Evolutionary conservation across 371 early-diverging fungal genomes (phyloP).

Genomic region (Blakeslea trispora): DNA sequence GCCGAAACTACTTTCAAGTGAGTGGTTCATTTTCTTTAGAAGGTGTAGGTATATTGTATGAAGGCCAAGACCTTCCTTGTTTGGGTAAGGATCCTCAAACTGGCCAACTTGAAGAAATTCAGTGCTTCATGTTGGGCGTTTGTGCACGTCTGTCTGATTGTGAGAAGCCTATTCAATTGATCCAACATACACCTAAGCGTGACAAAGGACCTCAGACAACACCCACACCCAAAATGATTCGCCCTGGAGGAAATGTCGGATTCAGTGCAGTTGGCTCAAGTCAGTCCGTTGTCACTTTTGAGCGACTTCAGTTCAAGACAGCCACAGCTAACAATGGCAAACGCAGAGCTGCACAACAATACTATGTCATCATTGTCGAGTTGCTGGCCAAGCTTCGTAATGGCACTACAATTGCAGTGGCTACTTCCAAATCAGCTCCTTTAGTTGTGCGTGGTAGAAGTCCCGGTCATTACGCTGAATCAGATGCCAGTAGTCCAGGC

Average conservation of each 20-base stretch:
- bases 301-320: slow-evolving; percentile 91
- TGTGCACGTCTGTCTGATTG: slow-evolving; percentile 57
- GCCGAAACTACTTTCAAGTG: slow-evolving; percentile 91
- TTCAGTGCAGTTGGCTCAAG: slow-evolving; percentile 41
- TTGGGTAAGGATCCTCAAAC: slow-evolving; percentile 41
- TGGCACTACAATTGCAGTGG: slow-evolving; percentile 58
- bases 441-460: slow-evolving; percentile 90
- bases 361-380: slow-evolving; percentile 71
- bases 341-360: slow-evolving; percentile 86
- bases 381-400: slow-evolving; percentile 58
- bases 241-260: slow-evolving; percentile 57
- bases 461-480: slow-evolving; percentile 86
- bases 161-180: slow-evolving; percentile 70
- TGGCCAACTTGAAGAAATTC: slow-evolving; percentile 31
- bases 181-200: slow-evolving; percentile 92
- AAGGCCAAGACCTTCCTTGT: slow-evolving; percentile 57
- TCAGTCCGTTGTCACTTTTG: slow-evolving; percentile 70
- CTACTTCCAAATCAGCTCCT: slow-evolving; percentile 68
- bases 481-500: slow-evolving; percentile 30
- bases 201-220: slow-evolving; percentile 86
- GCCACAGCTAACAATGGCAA: slow-evolving; percentile 92
- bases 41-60: slow-evolving; percentile 47
- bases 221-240: slow-evolving; percentile 64
- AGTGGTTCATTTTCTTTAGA: slow-evolving; percentile 67
- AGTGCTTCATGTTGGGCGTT: slow-evolving; percentile 71